These are phyloP conservation scores for Globisporangium takayamanum DNA, from an alignment of 352 stramenopile species.

Conservation along the genomic window DNA sequence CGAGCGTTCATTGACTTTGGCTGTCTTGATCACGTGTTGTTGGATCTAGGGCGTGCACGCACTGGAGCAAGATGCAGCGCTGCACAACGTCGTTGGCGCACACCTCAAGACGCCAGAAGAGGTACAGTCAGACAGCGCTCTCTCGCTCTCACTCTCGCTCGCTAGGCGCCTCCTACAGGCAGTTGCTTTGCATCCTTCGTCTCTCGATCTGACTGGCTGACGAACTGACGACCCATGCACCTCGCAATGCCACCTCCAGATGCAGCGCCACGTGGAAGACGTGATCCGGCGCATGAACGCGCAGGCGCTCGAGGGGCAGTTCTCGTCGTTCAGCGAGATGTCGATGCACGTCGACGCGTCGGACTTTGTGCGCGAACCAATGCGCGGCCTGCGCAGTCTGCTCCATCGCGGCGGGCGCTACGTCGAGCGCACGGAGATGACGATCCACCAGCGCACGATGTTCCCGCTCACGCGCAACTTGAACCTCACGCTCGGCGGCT, in stretches of 20 bases:
- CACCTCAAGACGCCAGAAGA: conserved; percentile 45
- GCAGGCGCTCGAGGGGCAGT: conserved; percentile 63
- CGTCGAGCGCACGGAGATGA: conserved; percentile 69
- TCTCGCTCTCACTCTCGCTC: too few relatives aligned
- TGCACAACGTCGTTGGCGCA: conserved; percentile 29
- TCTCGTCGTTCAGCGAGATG: conserved; percentile 78
- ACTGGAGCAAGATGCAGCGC: conserved; percentile 49
- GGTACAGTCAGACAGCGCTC: not conserved
- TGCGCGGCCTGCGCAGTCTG: conserved; percentile 45
- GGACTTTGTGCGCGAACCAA: conserved; percentile 57
- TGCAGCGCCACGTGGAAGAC: conserved; percentile 47
- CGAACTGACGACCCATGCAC: not conserved
- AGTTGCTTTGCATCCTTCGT: too few relatives aligned
- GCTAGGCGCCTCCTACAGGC: too few relatives aligned
- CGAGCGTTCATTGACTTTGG: not conserved
- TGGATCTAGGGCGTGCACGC: conserved; percentile 37
- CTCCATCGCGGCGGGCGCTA: conserved; percentile 39
- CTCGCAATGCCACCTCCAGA: conserved; percentile 10
- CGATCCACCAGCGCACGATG: conserved; percentile 66
- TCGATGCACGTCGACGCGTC: conserved; percentile 74
- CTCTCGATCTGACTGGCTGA: not conserved
- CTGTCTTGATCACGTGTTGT: not conserved
- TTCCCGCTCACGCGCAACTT: conserved; percentile 55
- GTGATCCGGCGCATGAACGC: conserved; percentile 61
- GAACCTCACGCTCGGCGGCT: conserved; percentile 66